Evolutionary conservation across 148 eudicot species (phyloP).

Genomic region (Persicaria tinctoria): DNA sequence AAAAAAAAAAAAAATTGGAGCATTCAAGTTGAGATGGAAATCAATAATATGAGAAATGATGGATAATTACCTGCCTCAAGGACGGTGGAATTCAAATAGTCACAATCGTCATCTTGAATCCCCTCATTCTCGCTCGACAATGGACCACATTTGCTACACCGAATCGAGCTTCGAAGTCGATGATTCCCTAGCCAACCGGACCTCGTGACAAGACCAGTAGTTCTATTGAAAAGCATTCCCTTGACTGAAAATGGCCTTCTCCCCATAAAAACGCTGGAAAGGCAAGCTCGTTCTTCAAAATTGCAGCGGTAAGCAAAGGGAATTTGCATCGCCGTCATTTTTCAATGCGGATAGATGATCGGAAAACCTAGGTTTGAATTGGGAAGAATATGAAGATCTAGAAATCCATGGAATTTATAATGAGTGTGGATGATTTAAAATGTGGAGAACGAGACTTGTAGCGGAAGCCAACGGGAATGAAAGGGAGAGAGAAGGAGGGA

Average conservation of each 20-base stretch:
- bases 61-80: not conserved
- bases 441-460: not conserved
- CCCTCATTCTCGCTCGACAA: conserved; percentile 3
- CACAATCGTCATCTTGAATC: not conserved
- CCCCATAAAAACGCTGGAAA: not conserved
- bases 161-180: not conserved
- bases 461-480: not conserved
- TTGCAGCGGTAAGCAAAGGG: not conserved
- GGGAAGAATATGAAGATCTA: not conserved
- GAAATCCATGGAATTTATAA: not conserved
- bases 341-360: not conserved
- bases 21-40: not conserved
- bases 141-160: not conserved
- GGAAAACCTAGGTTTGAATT: not conserved
- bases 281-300: not conserved
- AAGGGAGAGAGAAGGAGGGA: not conserved
- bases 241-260: not conserved
- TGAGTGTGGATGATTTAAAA: not conserved
- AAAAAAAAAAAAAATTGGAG: no score
- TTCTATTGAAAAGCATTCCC: not conserved
- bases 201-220: not conserved
- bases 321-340: not conserved
- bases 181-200: not conserved
- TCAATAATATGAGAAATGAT: not conserved
- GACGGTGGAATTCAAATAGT: conserved; percentile 3